Evolutionary conservation across 352 stramenopile genomes (phyloP).

Genomic region (Phytophthora constricta): DNA sequence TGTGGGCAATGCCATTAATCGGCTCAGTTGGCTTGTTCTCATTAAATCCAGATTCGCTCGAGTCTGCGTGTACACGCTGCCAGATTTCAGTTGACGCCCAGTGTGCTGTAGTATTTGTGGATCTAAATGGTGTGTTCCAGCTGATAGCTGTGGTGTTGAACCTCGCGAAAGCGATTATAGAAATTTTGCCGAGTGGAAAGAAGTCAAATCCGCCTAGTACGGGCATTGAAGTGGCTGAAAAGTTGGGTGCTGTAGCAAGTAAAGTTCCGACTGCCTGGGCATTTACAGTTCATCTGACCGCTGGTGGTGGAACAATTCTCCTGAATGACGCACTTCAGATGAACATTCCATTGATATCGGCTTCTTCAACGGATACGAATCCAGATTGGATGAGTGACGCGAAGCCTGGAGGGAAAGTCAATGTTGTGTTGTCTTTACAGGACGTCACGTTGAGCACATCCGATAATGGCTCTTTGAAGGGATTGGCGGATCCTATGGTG

Average conservation of each 20-base stretch:
- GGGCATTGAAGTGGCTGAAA: not conserved
- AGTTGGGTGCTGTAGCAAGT: not conserved
- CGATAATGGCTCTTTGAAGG: conserved; percentile 27
- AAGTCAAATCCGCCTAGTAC: not conserved
- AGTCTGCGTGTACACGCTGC: conserved; percentile 21
- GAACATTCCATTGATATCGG: conserved; percentile 24
- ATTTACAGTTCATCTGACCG: conserved; percentile 32
- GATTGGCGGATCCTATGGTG: conserved; percentile 24
- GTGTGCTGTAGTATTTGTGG: conserved; percentile 22
- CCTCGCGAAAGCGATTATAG: conserved; percentile 23
- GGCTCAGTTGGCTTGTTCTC: conserved; percentile 30
- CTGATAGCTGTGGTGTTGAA: conserved; percentile 4
- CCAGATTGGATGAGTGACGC: not conserved
- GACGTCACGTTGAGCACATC: conserved; percentile 22
- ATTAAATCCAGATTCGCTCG: conserved; percentile 23
- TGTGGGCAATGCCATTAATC: conserved; percentile 28
- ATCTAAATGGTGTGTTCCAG: conserved; percentile 28
- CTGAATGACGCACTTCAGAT: conserved; percentile 42
- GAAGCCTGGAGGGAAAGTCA: conserved; percentile 23
- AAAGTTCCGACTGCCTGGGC: conserved; percentile 33
- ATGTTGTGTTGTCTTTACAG: conserved; percentile 25
- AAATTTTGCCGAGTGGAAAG: conserved; percentile 14
- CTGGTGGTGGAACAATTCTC: conserved; percentile 31
- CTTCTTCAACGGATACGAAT: conserved; percentile 32
- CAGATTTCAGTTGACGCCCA: conserved; percentile 20